A percentile compares a stretch with the other conserved stretches of the same genome.
These are phyloP conservation scores for Penicillium concentricum DNA, from an alignment of 2,329 filamentous ascomycete species.

Conservation along the genomic window DNA sequence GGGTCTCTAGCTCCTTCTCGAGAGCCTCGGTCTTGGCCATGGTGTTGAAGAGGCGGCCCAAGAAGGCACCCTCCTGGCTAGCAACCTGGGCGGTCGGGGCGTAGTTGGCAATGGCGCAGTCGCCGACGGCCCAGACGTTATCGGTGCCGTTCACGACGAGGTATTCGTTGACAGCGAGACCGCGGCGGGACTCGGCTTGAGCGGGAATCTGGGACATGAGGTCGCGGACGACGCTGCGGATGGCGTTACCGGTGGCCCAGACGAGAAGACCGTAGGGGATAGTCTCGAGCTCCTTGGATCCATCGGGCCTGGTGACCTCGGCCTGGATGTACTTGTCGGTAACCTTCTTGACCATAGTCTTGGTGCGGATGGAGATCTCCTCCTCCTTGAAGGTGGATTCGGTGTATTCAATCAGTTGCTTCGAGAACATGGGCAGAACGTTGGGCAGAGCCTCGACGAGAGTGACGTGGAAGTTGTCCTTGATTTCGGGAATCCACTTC, in stretches of 20 bases:
- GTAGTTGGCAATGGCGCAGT: conserved; percentile 96
- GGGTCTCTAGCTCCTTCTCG: conserved; percentile 69
- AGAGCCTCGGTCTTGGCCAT: conserved; percentile 92
- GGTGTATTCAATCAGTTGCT: conserved; percentile 98
- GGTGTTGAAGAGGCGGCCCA: conserved; percentile 95
- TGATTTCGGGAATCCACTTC: conserved; percentile 96
- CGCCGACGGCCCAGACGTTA: conserved; percentile 96
- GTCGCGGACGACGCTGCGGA: conserved; percentile 85
- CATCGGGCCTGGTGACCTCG: conserved; percentile 76
- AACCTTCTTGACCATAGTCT: conserved; percentile 98
- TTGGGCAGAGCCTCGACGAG: conserved; percentile 96
- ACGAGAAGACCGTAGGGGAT: conserved; percentile 96
- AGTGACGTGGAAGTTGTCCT: conserved; percentile 93
- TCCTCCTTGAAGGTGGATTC: conserved; percentile 99
- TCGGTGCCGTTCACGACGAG: conserved; percentile 95
- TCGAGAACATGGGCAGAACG: conserved; percentile 94
- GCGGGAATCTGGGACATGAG: conserved; percentile 89
- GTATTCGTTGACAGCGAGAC: conserved; percentile 96
- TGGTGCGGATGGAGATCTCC: conserved; percentile 94
- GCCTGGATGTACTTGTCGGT: conserved; percentile 92
- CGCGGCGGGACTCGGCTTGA: conserved; percentile 91
- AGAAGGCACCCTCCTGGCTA: conserved; percentile 90
- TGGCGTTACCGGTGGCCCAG: conserved; percentile 95
- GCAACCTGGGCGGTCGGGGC: conserved; percentile 97
- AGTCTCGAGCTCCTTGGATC: conserved; percentile 74